A percentile compares a stretch with the other conserved stretches of the same genome.
These are phyloP conservation scores for Gigaspora rosea DNA, from an alignment of 192 early-diverging fungal species.

Conservation along the genomic window DNA sequence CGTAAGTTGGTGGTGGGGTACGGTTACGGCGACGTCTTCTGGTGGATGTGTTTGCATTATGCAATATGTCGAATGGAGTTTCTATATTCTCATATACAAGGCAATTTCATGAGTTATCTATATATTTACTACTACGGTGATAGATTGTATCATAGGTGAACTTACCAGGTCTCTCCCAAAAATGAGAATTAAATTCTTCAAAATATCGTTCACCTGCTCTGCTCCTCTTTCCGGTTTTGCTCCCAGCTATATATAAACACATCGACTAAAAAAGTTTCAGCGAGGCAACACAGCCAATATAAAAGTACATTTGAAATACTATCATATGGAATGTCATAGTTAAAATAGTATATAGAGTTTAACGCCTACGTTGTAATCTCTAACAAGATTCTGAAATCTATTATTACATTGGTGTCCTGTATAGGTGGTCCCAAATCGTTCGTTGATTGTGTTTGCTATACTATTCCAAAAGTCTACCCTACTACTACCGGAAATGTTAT, in stretches of 20 bases:
- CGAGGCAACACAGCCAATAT: too few species aligned
- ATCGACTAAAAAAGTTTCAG: background rate
- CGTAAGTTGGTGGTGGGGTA: background rate
- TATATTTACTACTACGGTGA: background rate
- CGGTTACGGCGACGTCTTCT: background rate
- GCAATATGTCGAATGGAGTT: background rate
- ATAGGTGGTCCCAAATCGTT: background rate
- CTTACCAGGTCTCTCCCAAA: background rate
- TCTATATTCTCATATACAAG: constrained; percentile 4
- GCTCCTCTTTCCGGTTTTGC: background rate
- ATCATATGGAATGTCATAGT: constrained; percentile 4
- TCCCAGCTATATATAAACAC: background rate
- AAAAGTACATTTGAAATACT: background rate
- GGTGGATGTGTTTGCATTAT: background rate
- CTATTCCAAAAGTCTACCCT: background rate
- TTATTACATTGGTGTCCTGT: background rate
- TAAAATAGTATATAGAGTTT: background rate
- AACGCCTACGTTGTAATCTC: background rate
- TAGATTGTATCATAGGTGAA: background rate
- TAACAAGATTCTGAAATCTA: background rate
- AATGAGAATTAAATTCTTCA: constrained; percentile 2
- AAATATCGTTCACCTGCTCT: background rate
- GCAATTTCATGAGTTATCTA: background rate
- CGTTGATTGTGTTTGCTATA: background rate
- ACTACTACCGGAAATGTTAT: background rate